Percentiles rank a stretch among this genome's conserved stretches.
Conservation (phyloP, 768 basidiomycete species). For the Tricholoma hemisulphureum region DNA sequence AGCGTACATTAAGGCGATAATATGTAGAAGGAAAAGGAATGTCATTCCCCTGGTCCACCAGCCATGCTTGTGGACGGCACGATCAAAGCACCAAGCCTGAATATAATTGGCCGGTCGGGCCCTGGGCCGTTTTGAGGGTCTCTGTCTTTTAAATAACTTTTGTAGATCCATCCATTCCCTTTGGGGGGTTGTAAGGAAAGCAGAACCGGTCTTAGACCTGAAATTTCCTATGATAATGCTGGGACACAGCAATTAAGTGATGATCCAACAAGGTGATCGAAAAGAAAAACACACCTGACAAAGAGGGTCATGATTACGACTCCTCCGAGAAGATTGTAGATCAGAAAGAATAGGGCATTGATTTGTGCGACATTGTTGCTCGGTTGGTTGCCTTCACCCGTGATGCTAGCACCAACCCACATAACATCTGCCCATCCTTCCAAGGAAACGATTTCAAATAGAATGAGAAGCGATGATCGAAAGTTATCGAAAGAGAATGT, state of each 20-base stretch:
- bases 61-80: constrained; percentile 88
- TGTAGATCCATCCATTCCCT: constrained; percentile 93
- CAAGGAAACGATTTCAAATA: constrained; percentile 94
- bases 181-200: constrained; percentile 82
- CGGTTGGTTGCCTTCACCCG: constrained; percentile 67
- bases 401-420: constrained; percentile 75
- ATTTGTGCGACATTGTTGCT: constrained; percentile 67
- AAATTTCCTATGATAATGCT: constrained; percentile 98
- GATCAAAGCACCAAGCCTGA: constrained; percentile 86
- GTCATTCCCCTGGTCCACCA: constrained; percentile 89
- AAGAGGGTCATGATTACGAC: constrained; percentile 89
- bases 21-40: constrained; percentile 74
- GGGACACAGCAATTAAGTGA: constrained; percentile 13
- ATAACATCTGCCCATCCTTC: constrained; percentile 98
- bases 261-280: neutral
- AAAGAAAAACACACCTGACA: constrained; percentile 63
- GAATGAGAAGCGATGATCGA: constrained; percentile 76
- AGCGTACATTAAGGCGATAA: constrained; percentile 76
- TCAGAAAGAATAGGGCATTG: constrained; percentile 88
- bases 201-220: constrained; percentile 79
- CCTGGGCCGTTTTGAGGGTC: constrained; percentile 80
- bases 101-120: constrained; percentile 50
- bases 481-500: constrained; percentile 91
- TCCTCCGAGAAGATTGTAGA: constrained; percentile 88
- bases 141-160: constrained; percentile 82